Percentiles rank a stretch among this genome's conserved stretches.
phyloP scores from a whole-genome alignment of 495 filamentous ascomycete genomes.

The Glarea lozoyensis region DNA sequence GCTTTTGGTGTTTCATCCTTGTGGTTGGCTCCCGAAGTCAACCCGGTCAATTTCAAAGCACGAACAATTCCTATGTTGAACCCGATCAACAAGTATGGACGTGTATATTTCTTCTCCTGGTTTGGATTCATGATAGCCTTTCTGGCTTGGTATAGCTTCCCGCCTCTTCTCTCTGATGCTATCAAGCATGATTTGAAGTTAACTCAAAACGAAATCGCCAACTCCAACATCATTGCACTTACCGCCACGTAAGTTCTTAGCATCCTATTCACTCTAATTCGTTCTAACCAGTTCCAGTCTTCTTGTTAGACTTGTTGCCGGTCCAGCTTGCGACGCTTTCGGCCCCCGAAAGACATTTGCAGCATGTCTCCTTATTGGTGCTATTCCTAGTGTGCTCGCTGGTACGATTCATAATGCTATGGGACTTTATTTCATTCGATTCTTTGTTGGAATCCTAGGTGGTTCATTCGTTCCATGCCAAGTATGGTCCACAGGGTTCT shows the following conservation, averaged over 20 bases:
- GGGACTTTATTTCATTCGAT: slow-evolving; percentile 70
- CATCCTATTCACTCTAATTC: not conserved
- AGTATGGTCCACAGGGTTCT: slow-evolving; percentile 93
- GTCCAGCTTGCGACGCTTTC: slow-evolving; percentile 76
- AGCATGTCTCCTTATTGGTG: slow-evolving; percentile 59
- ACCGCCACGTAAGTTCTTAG: slow-evolving; percentile 61
- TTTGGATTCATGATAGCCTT: slow-evolving; percentile 94
- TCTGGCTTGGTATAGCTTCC: slow-evolving; percentile 67
- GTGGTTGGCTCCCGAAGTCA: slow-evolving; percentile 53
- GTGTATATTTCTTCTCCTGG: slow-evolving; percentile 93
- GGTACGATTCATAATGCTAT: slow-evolving; percentile 61
- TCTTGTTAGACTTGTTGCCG: slow-evolving; percentile 71
- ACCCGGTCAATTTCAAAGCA: slow-evolving; percentile 74
- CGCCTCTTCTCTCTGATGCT: slow-evolving; percentile 52
- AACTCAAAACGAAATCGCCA: slow-evolving; percentile 63
- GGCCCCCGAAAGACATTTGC: slow-evolving; percentile 80
- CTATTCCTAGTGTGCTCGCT: slow-evolving; percentile 76
- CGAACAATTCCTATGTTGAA: slow-evolving; percentile 75
- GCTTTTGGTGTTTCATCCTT: slow-evolving; percentile 38
- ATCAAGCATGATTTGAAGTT: slow-evolving; percentile 73
- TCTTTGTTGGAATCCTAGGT: slow-evolving; percentile 91
- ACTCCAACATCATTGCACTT: slow-evolving; percentile 87
- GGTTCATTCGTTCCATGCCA: slow-evolving; percentile 91
- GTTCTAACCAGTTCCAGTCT: slow-evolving; percentile 37
- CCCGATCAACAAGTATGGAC: slow-evolving; percentile 70